Evolutionary conservation across 257 asterid species (phyloP).

Genomic region (Petunia secreta): DNA sequence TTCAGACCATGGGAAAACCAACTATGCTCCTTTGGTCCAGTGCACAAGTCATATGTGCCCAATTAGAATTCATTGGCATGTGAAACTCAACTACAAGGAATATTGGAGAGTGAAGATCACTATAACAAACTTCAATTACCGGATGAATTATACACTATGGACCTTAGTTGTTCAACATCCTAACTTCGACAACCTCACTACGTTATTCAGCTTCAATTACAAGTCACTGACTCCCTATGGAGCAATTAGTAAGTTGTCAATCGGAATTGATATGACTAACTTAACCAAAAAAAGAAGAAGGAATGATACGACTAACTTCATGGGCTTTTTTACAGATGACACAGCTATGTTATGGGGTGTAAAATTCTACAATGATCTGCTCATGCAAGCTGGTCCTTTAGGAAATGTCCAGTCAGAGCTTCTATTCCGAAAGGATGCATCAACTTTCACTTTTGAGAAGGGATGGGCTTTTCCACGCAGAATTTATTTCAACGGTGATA

Average conservation of each 20-base stretch:
- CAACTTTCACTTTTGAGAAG: slow-evolving; percentile 72
- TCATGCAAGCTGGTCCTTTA: slow-evolving; percentile 68
- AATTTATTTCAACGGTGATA: slow-evolving; percentile 84
- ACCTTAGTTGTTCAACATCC: slow-evolving; percentile 91
- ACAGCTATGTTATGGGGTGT: slow-evolving; percentile 86
- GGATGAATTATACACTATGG: slow-evolving; percentile 80
- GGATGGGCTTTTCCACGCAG: slow-evolving; percentile 93
- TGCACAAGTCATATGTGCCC: slow-evolving; percentile 94
- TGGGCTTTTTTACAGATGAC: slow-evolving; percentile 56
- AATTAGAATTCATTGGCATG: slow-evolving; percentile 88
- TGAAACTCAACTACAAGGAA: slow-evolving; percentile 77
- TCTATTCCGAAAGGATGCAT: slow-evolving; percentile 68
- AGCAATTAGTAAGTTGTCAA: slow-evolving; percentile 61
- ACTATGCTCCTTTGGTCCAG: slow-evolving; percentile 71
- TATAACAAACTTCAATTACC: slow-evolving; percentile 77
- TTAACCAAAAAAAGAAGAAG: background rate
- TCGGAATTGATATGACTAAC: background rate
- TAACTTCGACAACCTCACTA: slow-evolving; percentile 83
- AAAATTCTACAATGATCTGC: slow-evolving; percentile 77
- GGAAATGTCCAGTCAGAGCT: slow-evolving; percentile 93
- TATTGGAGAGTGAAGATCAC: slow-evolving; percentile 89
- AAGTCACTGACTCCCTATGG: slow-evolving; percentile 71
- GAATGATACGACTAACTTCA: background rate
- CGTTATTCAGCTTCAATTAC: slow-evolving; percentile 85
- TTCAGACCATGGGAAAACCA: slow-evolving; percentile 54